Evolutionary conservation across 108 stramenopile genomes (phyloP), one percentile per base, ranked within the genome.

Genomic region (Skeletonema costatum): DNA sequence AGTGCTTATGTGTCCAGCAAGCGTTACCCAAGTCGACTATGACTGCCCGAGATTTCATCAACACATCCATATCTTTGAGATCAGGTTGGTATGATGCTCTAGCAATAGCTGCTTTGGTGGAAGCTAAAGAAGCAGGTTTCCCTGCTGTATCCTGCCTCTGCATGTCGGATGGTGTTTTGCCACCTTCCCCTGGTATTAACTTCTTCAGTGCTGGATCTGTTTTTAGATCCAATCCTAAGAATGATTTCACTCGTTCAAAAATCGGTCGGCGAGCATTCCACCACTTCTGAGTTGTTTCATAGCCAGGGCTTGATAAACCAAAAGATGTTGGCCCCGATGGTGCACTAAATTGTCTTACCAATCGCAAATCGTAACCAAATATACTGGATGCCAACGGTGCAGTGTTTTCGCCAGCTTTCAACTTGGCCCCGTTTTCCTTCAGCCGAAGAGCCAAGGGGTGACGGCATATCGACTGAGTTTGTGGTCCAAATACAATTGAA

Each of bases 1-100:
- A 93, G 74, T 86, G 89, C 68, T 97, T 96, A 64, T 92, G 60
- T 68, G 98, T 95, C 76, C 95, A 99, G 29, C 97, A 98, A 8
- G 99, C 98, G 8, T 98, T 96, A 9, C 99, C 99, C 79, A 99
- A 99, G 83, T 99, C 99, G 60, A 99, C 98, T 74, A 98, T 90
- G 16, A 93, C 92, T 19, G 95, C 84, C 39, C 88, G 80, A 25
- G 84, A 87, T 42, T 71, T 84, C 83, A 87, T 73, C 62, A 95
- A 79, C 73, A 81, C 73, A 33, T 89, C 75, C 30, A 78, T 66
- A 80, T 92, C 89, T 58, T 88, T 92, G 8, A 95, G 65, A 68
- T 93, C 89, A 2, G 94, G 88, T 42, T 87, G 90, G n/a, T 88
- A 85, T 1, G 85, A 79, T 59, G 82, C 85, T 25, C 74, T 75